Evolutionary conservation across 352 stramenopile genomes (phyloP), one percentile per base, ranked within the genome.

Genomic region (Pythium oligandrum): DNA sequence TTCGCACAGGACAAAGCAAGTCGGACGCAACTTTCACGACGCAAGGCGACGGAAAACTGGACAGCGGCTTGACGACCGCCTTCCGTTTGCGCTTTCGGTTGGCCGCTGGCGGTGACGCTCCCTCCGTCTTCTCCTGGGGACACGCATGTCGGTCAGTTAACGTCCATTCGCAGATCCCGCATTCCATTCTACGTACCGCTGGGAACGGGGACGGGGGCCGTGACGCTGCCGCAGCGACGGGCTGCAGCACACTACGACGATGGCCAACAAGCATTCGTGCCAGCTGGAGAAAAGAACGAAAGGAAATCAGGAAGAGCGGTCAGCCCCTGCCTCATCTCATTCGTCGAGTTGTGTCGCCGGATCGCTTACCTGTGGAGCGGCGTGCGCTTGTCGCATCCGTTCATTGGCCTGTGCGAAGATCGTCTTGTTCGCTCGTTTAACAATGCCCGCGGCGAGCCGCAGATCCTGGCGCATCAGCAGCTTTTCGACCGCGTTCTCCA

Each of bases 71-170:
- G 2, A 75, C 50, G 5, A 82, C 68, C 26, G 68, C 59, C 36
- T 59, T 75, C 44, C 81, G 74, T 60, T 88, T 89, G 38, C 81
- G 78, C 57, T 89, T 91, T 11, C 78, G 66, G 54, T 73, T 66
- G 51, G 32, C 48, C 1, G 44, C 33, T 30, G 2, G 30, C 4
- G 64, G 30, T 0, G 17, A 12, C 52, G 35, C 7, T 26, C 17
- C 0, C 17, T 26, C 17, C 17, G 17, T 26, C 17, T 26, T 26
- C 17, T 26, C 17, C 17, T 26, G 17, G 17, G 17, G 17, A 26
- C 17, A 26, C 17, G 17, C 17, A 26, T 26, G 17, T 26, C 17
- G 17, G 17, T 26, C 17, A 26, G 17, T 26, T 26, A 26, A 26
- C 17, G 17, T 26, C 17, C 17, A 26, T 26, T 26, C 17, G 17